phyloP scores from a whole-genome alignment of 2,329 filamentous ascomycete genomes.

The Fusarium sp. region DNA sequence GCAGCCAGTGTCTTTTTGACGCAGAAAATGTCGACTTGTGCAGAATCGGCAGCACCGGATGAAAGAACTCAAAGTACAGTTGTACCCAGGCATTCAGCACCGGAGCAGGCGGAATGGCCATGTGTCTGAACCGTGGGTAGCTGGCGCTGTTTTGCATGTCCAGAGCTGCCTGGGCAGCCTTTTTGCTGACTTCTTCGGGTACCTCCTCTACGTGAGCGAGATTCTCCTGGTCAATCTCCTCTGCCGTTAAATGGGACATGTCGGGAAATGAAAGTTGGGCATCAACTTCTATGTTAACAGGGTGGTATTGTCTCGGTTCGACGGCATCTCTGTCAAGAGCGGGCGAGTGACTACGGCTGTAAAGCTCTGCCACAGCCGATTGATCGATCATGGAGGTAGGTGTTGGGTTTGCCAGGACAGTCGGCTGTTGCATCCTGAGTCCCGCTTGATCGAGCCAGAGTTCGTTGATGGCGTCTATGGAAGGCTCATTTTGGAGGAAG shows the following conservation, averaged over 20 bases:
- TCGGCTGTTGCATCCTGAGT: not conserved
- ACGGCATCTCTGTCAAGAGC: slow-evolving; percentile 4
- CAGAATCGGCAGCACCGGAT: slow-evolving; percentile 1
- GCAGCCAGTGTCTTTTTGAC: slow-evolving; percentile 9
- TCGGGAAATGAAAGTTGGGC: slow-evolving; percentile 8
- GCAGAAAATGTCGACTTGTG: slow-evolving; percentile 3
- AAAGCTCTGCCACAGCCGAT: not conserved
- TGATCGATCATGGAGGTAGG: not conserved
- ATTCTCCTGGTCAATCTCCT: slow-evolving; percentile 9
- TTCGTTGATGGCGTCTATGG: not conserved
- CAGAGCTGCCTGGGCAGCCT: not conserved
- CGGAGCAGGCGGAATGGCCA: not conserved
- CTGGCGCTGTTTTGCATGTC: not conserved
- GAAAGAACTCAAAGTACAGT: slow-evolving; percentile 13
- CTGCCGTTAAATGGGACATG: not conserved
- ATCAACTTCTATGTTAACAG: slow-evolving; percentile 4
- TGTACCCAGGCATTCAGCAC: slow-evolving; percentile 2
- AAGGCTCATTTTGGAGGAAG: not conserved
- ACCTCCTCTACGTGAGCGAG: slow-evolving; percentile 5
- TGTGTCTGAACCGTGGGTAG: slow-evolving; percentile 6
- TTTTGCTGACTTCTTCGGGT: not conserved
- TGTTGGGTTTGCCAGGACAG: not conserved
- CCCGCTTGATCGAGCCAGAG: slow-evolving; percentile 2
- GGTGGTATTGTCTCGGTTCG: not conserved
- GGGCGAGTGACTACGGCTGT: slow-evolving; percentile 4